Evolutionary conservation across 306 rosid genomes (phyloP), one percentile per base, ranked within the genome.

Genomic region (Parietaria judaica): DNA sequence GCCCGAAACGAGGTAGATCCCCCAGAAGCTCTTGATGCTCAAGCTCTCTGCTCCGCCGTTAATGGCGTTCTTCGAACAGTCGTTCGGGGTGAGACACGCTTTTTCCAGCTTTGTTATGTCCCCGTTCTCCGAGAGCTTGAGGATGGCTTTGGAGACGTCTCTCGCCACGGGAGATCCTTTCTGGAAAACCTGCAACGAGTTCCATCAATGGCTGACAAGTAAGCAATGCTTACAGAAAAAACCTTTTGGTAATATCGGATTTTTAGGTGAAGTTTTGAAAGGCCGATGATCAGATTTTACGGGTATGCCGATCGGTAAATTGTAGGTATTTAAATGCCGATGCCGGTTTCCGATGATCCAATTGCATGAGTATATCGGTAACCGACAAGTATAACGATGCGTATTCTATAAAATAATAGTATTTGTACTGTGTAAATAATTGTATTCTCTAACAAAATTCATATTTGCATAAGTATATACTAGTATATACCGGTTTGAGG

Each of bases 141-240:
- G 64, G 59, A 88, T 81, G 13, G 83, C 85, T 65, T 50, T 58
- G 4, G 95, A 81, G 56, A 85, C 48, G 63, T 88, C 94, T 75
- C 23, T 83, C 9, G 70, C 72, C 50, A 88, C 11, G 14, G 95
- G 95, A 4, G 96, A 85, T 55, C 95, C 96, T 70, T 78, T 83
- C 62, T 72, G 83, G 73, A 88, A 83, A 56, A 70, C 70, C 96
- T 85, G 84, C 75, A 70, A 14, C 31, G 31, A 23, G 31, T 23
- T 23, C 31, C 31, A 23, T 45, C 52, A 13, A 35, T 55, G 7
- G 35, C 9, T 51, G 34, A 51, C 17, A 17, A 51, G 31, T 23
- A 23, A 23, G 31, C 2, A 23, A 23, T 23, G 31, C 31, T 23
- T 23, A 53, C 16, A 53, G 45, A 41, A 41, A 41, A 41, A 41